Base-by-base conservation (phyloP, 2,329 filamentous ascomycete species). In the Cercospora sp. region DNA sequence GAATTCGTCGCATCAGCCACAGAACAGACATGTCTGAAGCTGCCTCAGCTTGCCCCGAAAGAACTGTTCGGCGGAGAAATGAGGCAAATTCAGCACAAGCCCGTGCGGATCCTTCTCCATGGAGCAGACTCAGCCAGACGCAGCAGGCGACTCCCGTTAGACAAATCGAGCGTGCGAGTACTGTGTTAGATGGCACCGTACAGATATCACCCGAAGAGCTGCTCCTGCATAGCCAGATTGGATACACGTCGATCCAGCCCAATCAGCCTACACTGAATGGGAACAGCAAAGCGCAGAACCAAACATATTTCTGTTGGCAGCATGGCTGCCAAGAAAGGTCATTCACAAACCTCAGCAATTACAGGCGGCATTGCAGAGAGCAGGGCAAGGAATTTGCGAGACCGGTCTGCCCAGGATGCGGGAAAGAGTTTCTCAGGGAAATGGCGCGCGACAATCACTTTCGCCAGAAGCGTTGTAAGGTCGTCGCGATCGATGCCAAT, bases 291-390 rank as follows among this genome's bases (percentile, higher is more conserved):
- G 3, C 3, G 12, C 18, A 9, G 5, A 13, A 28, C 5, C 53
- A 57, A 12, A 12, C 5, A 5, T 57, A 57, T 3, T 26, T 48
- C 7, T 61, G 59, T 8, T 61, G 59, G 59, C 59, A 23, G 20
- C 59, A 61, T 30, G 59, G 59, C 1, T 61, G 59, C 9, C 31
- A 30, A 20, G 59, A 36, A 1, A 26, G 33, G 20, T n/a, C 33
- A 36, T 61, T 61, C 33, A 61, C 33, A 8, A 61, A 61, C 13
- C 31, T 42, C 13, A 31, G 59, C 12, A 61, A 61, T 23, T 61
- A 48, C 36, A 42, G 8, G 33, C 31, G 59, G 2, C 36, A 61
- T 48, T 61, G 59, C 20, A 42, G 59, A 61, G 59, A 61, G 13
- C 31, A 61, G 36, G 16, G 1, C 16, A 3, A 18, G 6, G 33